Evolutionary conservation across 2,329 filamentous ascomycete genomes (phyloP).

Genomic region (Nigrospora sphaerica): DNA sequence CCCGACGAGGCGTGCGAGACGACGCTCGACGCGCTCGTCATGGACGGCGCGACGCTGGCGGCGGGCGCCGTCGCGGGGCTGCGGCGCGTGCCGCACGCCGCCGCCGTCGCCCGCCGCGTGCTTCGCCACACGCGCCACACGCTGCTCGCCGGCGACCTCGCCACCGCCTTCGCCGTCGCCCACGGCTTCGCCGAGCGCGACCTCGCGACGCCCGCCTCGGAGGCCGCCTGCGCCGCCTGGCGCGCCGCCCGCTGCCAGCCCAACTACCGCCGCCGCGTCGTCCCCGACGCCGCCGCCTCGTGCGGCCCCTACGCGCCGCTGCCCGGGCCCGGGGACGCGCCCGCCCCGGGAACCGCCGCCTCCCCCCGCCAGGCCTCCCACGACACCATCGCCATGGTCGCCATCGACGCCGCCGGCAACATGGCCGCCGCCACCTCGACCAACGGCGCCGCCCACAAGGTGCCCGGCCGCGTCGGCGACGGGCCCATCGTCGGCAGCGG

Average conservation of each 20-base stretch:
- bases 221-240: constrained; percentile 35
- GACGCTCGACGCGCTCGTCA: constrained; percentile 52
- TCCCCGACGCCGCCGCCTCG: constrained; percentile 30
- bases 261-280: constrained; percentile 41
- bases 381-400: constrained; percentile 48
- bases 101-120: constrained; percentile 42
- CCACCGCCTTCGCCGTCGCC: constrained; percentile 43
- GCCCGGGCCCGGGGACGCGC: constrained; percentile 9
- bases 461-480: constrained; percentile 49
- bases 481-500: constrained; percentile 47
- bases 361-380: constrained; percentile 21
- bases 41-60: constrained; percentile 47
- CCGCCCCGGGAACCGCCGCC: not conserved
- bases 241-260: constrained; percentile 34
- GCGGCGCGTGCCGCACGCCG: constrained; percentile 38
- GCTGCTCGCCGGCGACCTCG: constrained; percentile 43
- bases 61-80: constrained; percentile 45
- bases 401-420: constrained; percentile 30
- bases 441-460: constrained; percentile 46
- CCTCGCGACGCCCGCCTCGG: constrained; percentile 33
- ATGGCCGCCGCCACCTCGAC: constrained; percentile 51
- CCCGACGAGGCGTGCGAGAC: constrained; percentile 51
- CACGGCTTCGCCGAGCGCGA: constrained; percentile 42
- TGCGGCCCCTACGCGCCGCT: constrained; percentile 42
- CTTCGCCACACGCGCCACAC: constrained; percentile 45